Conservation (phyloP, 306 rosid genomes). For the Hippophae tibetana region DNA sequence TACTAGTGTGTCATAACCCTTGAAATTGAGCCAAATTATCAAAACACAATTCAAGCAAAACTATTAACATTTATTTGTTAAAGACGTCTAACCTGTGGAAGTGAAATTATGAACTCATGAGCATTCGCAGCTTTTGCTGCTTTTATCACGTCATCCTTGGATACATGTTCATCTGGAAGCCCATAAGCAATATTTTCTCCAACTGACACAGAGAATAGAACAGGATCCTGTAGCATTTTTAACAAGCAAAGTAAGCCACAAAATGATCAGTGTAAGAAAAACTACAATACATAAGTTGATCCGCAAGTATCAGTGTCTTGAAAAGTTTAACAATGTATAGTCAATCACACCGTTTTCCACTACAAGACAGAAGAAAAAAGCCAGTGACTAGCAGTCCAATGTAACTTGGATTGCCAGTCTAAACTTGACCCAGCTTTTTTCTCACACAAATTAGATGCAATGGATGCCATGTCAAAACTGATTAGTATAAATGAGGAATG, state of each 20-base stretch:
- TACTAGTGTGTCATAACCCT: slow-evolving; percentile 88
- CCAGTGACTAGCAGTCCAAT: no score
- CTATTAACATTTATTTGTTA: slow-evolving; percentile 14
- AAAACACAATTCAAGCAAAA: slow-evolving; percentile 8
- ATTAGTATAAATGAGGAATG: no score
- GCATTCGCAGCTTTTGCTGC: slow-evolving; percentile 99
- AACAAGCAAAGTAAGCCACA: slow-evolving; percentile 13
- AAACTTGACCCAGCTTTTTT: no score
- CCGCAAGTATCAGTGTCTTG: no score
- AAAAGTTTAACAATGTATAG: no score
- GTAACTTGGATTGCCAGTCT: no score
- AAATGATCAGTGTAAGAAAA: not conserved
- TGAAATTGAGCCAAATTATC: slow-evolving; percentile 7
- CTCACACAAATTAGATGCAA: no score
- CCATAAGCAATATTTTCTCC: slow-evolving; percentile 98
- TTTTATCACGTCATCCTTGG: slow-evolving; percentile 83
- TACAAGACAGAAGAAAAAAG: no score
- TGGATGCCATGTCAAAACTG: no score
- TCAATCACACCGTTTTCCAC: no score
- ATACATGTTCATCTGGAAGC: slow-evolving; percentile 85
- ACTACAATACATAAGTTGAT: not conserved
- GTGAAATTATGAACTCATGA: slow-evolving; percentile 87
- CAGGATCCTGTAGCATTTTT: slow-evolving; percentile 64
- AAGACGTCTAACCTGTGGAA: slow-evolving; percentile 62
- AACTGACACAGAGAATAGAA: slow-evolving; percentile 85